Evolutionary conservation across 768 basidiomycete genomes (phyloP), one percentile per base, ranked within the genome.

Genomic region (Macrolepiota dolichaula): DNA sequence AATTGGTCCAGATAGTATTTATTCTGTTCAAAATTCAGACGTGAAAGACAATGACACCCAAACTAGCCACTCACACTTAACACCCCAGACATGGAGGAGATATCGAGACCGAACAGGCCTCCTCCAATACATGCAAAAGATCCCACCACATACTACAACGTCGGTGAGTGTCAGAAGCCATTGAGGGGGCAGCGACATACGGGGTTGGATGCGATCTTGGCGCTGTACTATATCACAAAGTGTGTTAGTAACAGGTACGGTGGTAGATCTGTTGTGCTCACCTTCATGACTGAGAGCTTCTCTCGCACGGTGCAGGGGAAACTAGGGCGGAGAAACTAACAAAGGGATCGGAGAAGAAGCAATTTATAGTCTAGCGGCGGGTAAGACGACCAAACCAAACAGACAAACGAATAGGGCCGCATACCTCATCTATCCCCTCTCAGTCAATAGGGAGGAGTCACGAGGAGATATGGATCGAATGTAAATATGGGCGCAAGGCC

Each of bases 81-180:
- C 55, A 91, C 87, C 7, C 86, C 88, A 54, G 89, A 88, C 89
- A 91, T 91, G 69, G 88, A 91, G 67, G 88, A 88, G 68, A 91
- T 89, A 78, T 91, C 89, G 76, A 91, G 70, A 71, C 89, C 89
- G 69, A 91, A 91, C 38, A 91, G 81, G 52, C 87, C 87, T 65
- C 89, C 88, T 38, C 89, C 89, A 63, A 91, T 90, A 70, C 89
- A 91, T 72, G 89, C 89, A 73, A 91, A 91, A 17, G 87, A 85
- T 32, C 89, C 89, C 58, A 91, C 89, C 60, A 90, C 72, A 71
- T 90, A 90, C 88, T 90, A 63, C 29, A 59, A 15, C 12, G 11
- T 5, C 11, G n/a, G 9, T 58, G 42, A 61, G 42, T 38, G 36
- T 24, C 24, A 60, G 24, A 32, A 12, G 55, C 1, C 17, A 2